These are phyloP conservation scores for Phoma herbarum DNA, from an alignment of 2,329 filamentous ascomycete species.

Conservation along the genomic window DNA sequence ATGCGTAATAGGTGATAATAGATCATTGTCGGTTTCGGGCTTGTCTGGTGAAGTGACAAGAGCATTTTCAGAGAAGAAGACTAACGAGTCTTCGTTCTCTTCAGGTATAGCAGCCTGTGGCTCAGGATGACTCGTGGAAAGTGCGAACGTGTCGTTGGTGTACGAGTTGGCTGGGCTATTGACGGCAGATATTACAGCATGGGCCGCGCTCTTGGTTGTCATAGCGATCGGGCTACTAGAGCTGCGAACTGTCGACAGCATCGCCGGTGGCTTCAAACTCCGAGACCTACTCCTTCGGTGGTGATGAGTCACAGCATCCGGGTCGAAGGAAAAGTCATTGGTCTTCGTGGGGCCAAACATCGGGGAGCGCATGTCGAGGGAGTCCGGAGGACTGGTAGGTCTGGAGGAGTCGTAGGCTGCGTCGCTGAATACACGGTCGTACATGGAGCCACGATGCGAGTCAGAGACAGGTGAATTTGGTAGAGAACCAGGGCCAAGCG, in stretches of 20 bases:
- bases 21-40: constrained; percentile 45
- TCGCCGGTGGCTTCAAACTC: constrained; percentile 41
- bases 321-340: constrained; percentile 33
- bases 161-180: constrained; percentile 47
- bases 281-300: constrained; percentile 38
- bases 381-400: constrained; percentile 80
- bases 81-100: constrained; percentile 43
- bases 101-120: constrained; percentile 47
- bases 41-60: constrained; percentile 35
- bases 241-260: constrained; percentile 43
- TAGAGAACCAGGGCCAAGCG: constrained; percentile 72
- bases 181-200: constrained; percentile 43
- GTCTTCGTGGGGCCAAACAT: constrained; percentile 61
- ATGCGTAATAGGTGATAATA: constrained; percentile 41
- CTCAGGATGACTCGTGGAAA: constrained; percentile 34
- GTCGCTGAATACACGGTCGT: constrained; percentile 74
- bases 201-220: constrained; percentile 46
- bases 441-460: constrained; percentile 74
- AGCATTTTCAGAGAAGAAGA: constrained; percentile 24
- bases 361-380: constrained; percentile 67
- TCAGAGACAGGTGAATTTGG: constrained; percentile 83
- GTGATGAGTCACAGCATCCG: constrained; percentile 25
- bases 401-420: constrained; percentile 70
- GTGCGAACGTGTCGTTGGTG: constrained; percentile 40
- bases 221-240: constrained; percentile 45